These are phyloP conservation scores for Sporothrix schenckii DNA, from an alignment of 2,329 filamentous ascomycete species.

Conservation along the genomic window DNA sequence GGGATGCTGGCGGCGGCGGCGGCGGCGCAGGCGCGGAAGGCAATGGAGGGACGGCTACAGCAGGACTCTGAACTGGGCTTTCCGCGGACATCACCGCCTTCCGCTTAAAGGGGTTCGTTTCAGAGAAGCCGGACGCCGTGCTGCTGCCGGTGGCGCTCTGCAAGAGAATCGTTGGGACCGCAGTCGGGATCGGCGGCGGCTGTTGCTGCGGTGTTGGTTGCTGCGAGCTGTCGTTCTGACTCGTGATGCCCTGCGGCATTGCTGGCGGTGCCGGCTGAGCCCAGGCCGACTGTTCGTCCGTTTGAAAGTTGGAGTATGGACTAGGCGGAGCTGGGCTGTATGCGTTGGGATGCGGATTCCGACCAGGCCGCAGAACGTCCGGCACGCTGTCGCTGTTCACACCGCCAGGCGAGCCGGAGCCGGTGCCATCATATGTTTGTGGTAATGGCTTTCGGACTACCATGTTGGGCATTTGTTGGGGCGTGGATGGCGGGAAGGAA, in stretches of 20 bases:
- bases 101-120: conserved; percentile 61
- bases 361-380: conserved; percentile 43
- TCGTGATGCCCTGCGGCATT: neutral
- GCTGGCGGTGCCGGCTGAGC: conserved; percentile 31
- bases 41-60: neutral
- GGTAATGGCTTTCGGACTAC: conserved; percentile 49
- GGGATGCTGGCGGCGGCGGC: conserved; percentile 35
- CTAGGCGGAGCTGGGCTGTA: conserved; percentile 21
- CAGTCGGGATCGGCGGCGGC: conserved; percentile 29
- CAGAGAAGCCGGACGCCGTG: conserved; percentile 35
- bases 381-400: conserved; percentile 39
- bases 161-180: conserved; percentile 42
- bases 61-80: conserved; percentile 25
- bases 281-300: conserved; percentile 46
- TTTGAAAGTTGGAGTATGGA: conserved; percentile 39
- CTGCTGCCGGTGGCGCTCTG: conserved; percentile 39
- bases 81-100: conserved; percentile 43
- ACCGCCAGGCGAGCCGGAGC: conserved; percentile 17
- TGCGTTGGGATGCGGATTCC: conserved; percentile 20
- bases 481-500: neutral
- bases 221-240: neutral
- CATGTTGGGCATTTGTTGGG: conserved; percentile 41
- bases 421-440: conserved; percentile 41
- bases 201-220: conserved; percentile 20
- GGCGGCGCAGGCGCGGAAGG: conserved; percentile 30